phyloP scores from a whole-genome alignment of 2,329 filamentous ascomycete species.

The Aspergillus pseudoglaucus region DNA sequence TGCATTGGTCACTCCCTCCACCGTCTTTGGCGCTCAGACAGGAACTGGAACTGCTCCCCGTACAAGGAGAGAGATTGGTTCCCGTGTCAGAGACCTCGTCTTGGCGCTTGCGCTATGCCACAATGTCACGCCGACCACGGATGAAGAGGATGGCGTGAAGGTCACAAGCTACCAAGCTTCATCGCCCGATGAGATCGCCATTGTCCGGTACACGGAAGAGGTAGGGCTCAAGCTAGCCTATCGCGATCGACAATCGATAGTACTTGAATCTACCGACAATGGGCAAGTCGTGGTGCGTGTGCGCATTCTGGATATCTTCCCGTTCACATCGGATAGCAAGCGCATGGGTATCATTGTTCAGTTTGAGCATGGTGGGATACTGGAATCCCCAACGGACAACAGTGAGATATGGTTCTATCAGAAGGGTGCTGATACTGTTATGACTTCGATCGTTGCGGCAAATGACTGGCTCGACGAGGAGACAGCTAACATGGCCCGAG shows the following conservation, averaged over 20 bases:
- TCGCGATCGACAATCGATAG: constrained; percentile 81
- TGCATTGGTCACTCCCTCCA: constrained; percentile 66
- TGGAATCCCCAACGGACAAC: constrained; percentile 46
- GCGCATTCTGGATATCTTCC: constrained; percentile 87
- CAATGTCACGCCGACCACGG: constrained; percentile 88
- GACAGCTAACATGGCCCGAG: constrained; percentile 98
- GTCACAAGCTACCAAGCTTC: constrained; percentile 91
- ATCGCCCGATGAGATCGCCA: constrained; percentile 95
- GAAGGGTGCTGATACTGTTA: constrained; percentile 96
- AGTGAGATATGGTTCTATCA: constrained; percentile 98
- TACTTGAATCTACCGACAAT: constrained; percentile 68
- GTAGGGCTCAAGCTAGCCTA: constrained; percentile 79
- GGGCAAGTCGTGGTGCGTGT: constrained; percentile 73
- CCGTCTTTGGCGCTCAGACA: constrained; percentile 57
- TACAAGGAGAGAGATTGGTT: constrained; percentile 86
- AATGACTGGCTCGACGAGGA: constrained; percentile 99
- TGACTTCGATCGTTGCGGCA: constrained; percentile 87
- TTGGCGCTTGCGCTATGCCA: constrained; percentile 89
- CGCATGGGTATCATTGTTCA: constrained; percentile 96
- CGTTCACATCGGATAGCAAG: constrained; percentile 96
- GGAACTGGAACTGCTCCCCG: constrained; percentile 60
- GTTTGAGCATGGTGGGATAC: constrained; percentile 58
- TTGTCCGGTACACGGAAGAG: constrained; percentile 89
- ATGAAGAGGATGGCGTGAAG: constrained; percentile 70
- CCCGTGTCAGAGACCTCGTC: constrained; percentile 86